Percentiles rank a stretch among this genome's conserved stretches.
These are phyloP conservation scores for Pichia exigua DNA, from an alignment of 805 yeast species.

Conservation along the genomic window DNA sequence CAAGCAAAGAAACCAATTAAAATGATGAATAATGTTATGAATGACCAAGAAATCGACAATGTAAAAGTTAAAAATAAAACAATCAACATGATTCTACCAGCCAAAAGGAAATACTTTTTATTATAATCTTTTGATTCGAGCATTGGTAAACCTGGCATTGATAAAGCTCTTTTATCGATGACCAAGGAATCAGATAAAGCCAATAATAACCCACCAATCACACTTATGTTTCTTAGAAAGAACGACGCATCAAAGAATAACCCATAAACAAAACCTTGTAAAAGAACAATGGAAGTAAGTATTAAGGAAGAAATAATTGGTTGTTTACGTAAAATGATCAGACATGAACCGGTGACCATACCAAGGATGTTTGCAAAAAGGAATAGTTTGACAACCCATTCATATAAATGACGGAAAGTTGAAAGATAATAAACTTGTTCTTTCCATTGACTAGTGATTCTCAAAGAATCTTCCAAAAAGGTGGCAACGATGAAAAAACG, in stretches of 20 bases:
- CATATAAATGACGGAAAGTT: conserved; percentile 72
- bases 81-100: conserved; percentile 82
- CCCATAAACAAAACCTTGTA: conserved; percentile 87
- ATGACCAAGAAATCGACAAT: conserved; percentile 64
- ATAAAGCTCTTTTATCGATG: conserved; percentile 56
- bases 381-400: conserved; percentile 68
- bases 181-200: conserved; percentile 83
- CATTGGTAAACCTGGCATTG: conserved; percentile 72
- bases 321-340: conserved; percentile 61
- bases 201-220: conserved; percentile 84
- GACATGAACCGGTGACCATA: conserved; percentile 68
- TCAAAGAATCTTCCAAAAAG: conserved; percentile 78
- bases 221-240: conserved; percentile 79
- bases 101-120: conserved; percentile 73
- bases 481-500: conserved; percentile 89
- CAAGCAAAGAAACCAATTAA: conserved; percentile 64
- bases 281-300: conserved; percentile 59
- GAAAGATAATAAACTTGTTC: conserved; percentile 83
- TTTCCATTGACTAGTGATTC: conserved; percentile 82
- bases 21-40: conserved; percentile 55
- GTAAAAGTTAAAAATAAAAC: conserved; percentile 81
- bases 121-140: conserved; percentile 56
- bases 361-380: conserved; percentile 52
- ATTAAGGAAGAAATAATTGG: conserved; percentile 64
- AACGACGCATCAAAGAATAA: conserved; percentile 72